These are phyloP conservation scores for Lepidium aucheri DNA, from an alignment of 345 rosid species.

Conservation along the genomic window DNA sequence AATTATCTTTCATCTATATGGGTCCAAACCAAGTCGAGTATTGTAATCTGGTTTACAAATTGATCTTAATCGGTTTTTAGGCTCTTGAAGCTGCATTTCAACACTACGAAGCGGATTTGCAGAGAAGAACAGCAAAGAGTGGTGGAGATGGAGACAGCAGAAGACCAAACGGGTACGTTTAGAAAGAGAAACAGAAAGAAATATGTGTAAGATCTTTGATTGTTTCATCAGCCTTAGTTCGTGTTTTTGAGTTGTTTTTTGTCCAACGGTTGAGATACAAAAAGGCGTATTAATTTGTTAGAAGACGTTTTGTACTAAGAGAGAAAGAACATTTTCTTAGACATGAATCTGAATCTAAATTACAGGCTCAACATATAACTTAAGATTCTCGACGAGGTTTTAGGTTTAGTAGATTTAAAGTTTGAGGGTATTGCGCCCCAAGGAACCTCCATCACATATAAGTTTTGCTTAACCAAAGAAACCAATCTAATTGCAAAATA, in stretches of 20 bases:
- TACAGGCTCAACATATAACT: not conserved
- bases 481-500: no score
- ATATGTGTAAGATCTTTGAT: not conserved
- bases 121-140: constrained; percentile 24
- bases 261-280: not conserved
- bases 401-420: no score
- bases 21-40: not conserved
- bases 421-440: no score
- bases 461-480: no score
- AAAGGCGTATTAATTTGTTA: not conserved
- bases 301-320: not conserved
- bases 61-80: constrained; percentile 2
- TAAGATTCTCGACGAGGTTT: no score
- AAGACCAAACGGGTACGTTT: constrained; percentile 19
- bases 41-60: not conserved
- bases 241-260: constrained; percentile 2
- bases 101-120: constrained; percentile 31
- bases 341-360: not conserved
- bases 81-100: constrained; percentile 35
- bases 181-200: not conserved
- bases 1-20: not conserved
- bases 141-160: constrained; percentile 2
- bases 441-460: no score
- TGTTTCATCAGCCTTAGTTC: not conserved
- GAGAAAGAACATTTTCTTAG: not conserved